Percentiles rank a stretch among this genome's conserved stretches.
These are phyloP conservation scores for Ananas comosus DNA, from an alignment of 176 grass and related monocot species.

Conservation along the genomic window DNA sequence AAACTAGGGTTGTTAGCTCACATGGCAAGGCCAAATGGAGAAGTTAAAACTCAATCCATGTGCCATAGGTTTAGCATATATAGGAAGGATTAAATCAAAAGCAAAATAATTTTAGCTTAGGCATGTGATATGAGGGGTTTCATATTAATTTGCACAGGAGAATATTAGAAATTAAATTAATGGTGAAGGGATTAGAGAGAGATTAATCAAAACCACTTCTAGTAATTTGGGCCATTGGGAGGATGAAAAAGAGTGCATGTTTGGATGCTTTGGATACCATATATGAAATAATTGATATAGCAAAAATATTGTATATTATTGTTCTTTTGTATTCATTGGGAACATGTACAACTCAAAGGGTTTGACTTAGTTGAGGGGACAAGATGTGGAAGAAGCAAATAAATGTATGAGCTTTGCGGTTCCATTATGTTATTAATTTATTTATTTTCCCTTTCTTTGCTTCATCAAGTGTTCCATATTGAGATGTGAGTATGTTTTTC, in stretches of 20 bases:
- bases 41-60: not conserved
- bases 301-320: too few relatives aligned
- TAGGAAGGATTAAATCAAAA: not conserved
- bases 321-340: too few relatives aligned
- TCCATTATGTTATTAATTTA: not conserved
- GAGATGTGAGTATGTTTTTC: not conserved
- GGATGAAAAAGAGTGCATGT: not conserved
- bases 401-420: not conserved
- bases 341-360: too few relatives aligned
- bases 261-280: not conserved
- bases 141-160: not conserved
- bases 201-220: not conserved
- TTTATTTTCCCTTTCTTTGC: not conserved
- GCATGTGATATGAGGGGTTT: not conserved
- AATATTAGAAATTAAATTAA: not conserved
- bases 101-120: not conserved
- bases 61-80: not conserved
- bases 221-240: not conserved
- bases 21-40: not conserved
- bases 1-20: not conserved
- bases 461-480: too few relatives aligned
- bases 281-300: too few relatives aligned
- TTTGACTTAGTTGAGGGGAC: too few relatives aligned
- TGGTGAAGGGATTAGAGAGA: not conserved
- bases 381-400: slow-evolving; percentile 1